These are phyloP conservation scores for Crucibulum laeve DNA, from an alignment of 768 basidiomycete species.

Conservation along the genomic window DNA sequence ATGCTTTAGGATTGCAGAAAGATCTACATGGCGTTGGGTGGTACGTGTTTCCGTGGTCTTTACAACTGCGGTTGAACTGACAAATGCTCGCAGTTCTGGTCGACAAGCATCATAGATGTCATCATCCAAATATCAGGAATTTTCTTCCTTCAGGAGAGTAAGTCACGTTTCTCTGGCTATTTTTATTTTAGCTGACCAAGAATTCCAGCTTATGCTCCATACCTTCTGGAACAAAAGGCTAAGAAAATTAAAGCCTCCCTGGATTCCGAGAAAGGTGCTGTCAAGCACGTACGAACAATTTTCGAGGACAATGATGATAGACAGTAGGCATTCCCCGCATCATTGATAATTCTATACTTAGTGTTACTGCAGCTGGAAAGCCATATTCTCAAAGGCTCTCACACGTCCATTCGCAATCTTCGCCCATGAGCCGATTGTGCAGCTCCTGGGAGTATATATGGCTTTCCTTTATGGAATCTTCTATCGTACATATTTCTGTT, in stretches of 20 bases:
- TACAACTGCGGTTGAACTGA: background rate
- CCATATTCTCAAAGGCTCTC: slow-evolving; percentile 48
- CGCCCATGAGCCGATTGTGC: slow-evolving; percentile 57
- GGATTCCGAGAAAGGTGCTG: slow-evolving; percentile 41
- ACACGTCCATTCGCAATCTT: slow-evolving; percentile 69
- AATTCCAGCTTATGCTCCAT: slow-evolving; percentile 38
- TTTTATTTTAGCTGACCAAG: slow-evolving; percentile 17
- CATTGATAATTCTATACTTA: background rate
- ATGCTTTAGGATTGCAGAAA: slow-evolving; percentile 44
- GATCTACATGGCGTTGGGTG: slow-evolving; percentile 71
- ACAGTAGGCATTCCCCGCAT: slow-evolving; percentile 30
- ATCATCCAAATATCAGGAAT: slow-evolving; percentile 52
- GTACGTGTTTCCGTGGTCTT: slow-evolving; percentile 26
- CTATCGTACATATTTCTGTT: slow-evolving; percentile 40
- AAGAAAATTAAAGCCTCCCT: slow-evolving; percentile 34
- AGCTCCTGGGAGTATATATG: slow-evolving; percentile 64
- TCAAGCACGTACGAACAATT: slow-evolving; percentile 39
- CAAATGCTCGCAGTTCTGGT: slow-evolving; percentile 48
- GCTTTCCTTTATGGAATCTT: slow-evolving; percentile 63
- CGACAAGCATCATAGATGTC: slow-evolving; percentile 54
- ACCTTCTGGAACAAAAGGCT: slow-evolving; percentile 49
- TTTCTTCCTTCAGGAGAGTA: slow-evolving; percentile 61
- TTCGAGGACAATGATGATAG: slow-evolving; percentile 37
- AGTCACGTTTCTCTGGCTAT: slow-evolving; percentile 11
- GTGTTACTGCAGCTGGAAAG: slow-evolving; percentile 37